Base-by-base conservation (phyloP, 164 flowering plant genomes). In the Aristolochia contorta region DNA sequence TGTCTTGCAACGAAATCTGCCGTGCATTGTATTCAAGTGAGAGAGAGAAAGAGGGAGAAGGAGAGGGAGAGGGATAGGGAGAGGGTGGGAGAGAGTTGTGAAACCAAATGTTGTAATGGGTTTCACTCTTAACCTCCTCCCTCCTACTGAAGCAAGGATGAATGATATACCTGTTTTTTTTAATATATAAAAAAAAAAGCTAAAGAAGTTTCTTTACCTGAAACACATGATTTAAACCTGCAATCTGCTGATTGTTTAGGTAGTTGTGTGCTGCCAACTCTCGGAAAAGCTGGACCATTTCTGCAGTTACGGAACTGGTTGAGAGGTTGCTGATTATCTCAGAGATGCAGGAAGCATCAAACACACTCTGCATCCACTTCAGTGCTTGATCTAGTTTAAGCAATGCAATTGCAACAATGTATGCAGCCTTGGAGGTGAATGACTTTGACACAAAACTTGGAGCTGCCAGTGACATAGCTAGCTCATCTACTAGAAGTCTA, bases 401-500 rank as follows among this genome's bases (percentile, higher is more conserved):
- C 68, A 88, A 65, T 21, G 88, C 79, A 16, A 79, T 69, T 25
- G 89, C 84, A 57, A 88, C 62, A 67, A 71, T 72, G 64, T 79
- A 68, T 47, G 86, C 85, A 47, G 97, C 85, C 68, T 78, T 86
- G 73, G 80, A 82, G 57, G 51, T 69, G 70, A 74, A 76, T 33
- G 82, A 67, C 47, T 71, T 80, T 30, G 97, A 80, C 52, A 80
- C 82, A 67, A 87, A 70, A 65, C 79, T 57, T 10, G 99, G 96
- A 59, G 72, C 76, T 45, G 82, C 78, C 72, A 93, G 62, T 41
- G 86, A 85, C 75, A 82, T 67, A 13, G 76, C 85, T 69, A 90
- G 59, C 71, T 93, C 97, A 71, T 91, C 97, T 37, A 83, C 75
- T 53, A 90, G 77, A 54, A 90, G 46, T 68, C 93, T 81, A 70